Evolutionary conservation across 2,329 filamentous ascomycete species (phyloP).

Genomic region (Alternaria angustiovoidea): DNA sequence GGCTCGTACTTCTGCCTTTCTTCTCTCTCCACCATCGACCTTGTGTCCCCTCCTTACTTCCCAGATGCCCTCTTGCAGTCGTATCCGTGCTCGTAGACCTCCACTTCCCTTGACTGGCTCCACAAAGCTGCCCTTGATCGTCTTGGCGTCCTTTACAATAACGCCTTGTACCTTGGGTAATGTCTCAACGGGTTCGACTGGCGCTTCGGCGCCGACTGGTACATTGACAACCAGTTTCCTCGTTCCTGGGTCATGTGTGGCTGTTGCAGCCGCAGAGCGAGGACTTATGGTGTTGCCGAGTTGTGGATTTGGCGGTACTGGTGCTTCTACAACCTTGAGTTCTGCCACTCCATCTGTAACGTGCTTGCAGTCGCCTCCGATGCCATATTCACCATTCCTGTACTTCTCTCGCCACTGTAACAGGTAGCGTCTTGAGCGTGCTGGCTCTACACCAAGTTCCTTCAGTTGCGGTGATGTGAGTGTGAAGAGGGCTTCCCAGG

Average conservation of each 20-base stretch:
- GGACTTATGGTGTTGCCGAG: conserved; percentile 33
- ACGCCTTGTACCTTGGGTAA: conserved; percentile 69
- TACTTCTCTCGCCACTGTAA: conserved; percentile 89
- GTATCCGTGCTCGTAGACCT: conserved; percentile 70
- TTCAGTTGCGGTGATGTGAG: conserved; percentile 79
- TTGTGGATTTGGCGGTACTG: conserved; percentile 45
- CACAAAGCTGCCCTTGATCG: conserved; percentile 78
- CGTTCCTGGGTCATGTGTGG: conserved; percentile 63
- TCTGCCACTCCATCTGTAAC: conserved; percentile 69
- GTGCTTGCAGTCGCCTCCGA: conserved; percentile 81
- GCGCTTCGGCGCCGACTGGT: conserved; percentile 51
- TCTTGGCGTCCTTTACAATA: conserved; percentile 71
- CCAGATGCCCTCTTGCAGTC: conserved; percentile 88
- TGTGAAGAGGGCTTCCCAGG: conserved; percentile 90
- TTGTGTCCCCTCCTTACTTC: conserved; percentile 86
- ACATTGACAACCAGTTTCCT: conserved; percentile 69
- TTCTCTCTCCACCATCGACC: conserved; percentile 94
- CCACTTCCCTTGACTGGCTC: conserved; percentile 69
- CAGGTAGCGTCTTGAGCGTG: conserved; percentile 82
- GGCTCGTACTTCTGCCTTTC: conserved; percentile 83
- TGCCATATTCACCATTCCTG: conserved; percentile 76
- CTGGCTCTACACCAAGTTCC: conserved; percentile 83
- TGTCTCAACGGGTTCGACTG: conserved; percentile 54
- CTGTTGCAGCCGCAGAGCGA: conserved; percentile 54
- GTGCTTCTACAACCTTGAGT: conserved; percentile 65